Percentiles rank a stretch among this genome's conserved stretches.
These are phyloP conservation scores for Euphrasia arctica DNA, from an alignment of 305 asterid genomes.

Conservation along the genomic window DNA sequence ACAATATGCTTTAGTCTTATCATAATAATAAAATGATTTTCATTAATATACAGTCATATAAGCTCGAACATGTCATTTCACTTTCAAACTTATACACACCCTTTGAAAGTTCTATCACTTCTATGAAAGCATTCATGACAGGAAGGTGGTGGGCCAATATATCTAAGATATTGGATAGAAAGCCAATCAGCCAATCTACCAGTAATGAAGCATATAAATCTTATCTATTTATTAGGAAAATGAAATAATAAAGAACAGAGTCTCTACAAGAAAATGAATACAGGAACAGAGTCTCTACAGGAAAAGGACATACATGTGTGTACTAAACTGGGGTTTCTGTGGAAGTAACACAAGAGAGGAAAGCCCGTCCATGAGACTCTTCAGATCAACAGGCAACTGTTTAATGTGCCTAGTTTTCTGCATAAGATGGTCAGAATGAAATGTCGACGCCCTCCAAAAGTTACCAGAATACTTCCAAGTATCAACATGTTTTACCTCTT, in stretches of 20 bases:
- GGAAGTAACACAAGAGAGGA: conserved; percentile 78
- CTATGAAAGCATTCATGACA: neutral
- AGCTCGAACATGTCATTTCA: neutral
- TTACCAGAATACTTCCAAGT: conserved; percentile 20
- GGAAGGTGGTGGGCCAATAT: conserved; percentile 3
- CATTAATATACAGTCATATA: conserved; percentile 3
- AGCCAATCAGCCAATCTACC: conserved; percentile 6
- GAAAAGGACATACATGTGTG: conserved; percentile 57
- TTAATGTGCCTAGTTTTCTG: conserved; percentile 66
- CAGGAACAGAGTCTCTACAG: neutral
- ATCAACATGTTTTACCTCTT: conserved; percentile 61
- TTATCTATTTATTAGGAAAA: neutral
- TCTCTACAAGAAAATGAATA: neutral
- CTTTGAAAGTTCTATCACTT: conserved; percentile 9
- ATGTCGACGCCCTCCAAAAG: too few relatives aligned
- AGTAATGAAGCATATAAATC: neutral
- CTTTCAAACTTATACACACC: neutral
- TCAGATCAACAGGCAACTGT: conserved; percentile 78
- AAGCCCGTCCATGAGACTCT: conserved; percentile 69
- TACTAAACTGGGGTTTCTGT: conserved; percentile 82
- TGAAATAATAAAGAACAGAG: neutral
- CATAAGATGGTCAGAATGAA: conserved; percentile 24
- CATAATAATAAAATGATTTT: conserved; percentile 3
- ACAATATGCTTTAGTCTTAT: neutral
- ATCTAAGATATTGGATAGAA: neutral